phyloP scores from a whole-genome alignment of 2,329 filamentous ascomycete genomes.

The Cadophora sp. region DNA sequence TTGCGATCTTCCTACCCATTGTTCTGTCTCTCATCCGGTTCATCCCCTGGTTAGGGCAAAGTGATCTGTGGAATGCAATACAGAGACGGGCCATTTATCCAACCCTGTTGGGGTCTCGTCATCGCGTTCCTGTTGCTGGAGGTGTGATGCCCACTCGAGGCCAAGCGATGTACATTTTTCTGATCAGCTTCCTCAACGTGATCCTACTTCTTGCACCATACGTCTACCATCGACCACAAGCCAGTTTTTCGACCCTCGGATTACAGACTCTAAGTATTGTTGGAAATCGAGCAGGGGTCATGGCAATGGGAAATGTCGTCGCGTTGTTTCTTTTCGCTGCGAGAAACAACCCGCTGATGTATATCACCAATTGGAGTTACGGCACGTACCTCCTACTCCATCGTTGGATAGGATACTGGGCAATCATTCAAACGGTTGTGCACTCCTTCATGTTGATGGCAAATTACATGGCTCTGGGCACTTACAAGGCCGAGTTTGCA shows the following conservation, averaged over 20 bases:
- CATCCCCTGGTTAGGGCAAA: not conserved
- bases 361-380: slow-evolving; percentile 11
- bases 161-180: not conserved
- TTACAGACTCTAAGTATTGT: slow-evolving; percentile 1
- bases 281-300: not conserved
- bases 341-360: not conserved
- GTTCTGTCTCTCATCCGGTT: not conserved
- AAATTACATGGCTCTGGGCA: not conserved
- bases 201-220: not conserved
- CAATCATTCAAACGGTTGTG: slow-evolving; percentile 1
- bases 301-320: slow-evolving; percentile 4
- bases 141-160: not conserved
- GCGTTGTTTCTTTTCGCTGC: not conserved
- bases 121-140: slow-evolving; percentile 2
- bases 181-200: slow-evolving; percentile 11
- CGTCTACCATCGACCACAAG: slow-evolving; percentile 10
- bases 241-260: not conserved
- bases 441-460: slow-evolving; percentile 13
- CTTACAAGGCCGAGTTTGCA: not conserved
- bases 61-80: not conserved
- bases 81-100: slow-evolving; percentile 1
- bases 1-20: slow-evolving; percentile 9
- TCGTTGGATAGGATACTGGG: slow-evolving; percentile 11
- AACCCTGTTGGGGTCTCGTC: not conserved
- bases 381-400: slow-evolving; percentile 1